Conservation (phyloP, 257 asterid genomes). For the Echites panduratus region DNA sequence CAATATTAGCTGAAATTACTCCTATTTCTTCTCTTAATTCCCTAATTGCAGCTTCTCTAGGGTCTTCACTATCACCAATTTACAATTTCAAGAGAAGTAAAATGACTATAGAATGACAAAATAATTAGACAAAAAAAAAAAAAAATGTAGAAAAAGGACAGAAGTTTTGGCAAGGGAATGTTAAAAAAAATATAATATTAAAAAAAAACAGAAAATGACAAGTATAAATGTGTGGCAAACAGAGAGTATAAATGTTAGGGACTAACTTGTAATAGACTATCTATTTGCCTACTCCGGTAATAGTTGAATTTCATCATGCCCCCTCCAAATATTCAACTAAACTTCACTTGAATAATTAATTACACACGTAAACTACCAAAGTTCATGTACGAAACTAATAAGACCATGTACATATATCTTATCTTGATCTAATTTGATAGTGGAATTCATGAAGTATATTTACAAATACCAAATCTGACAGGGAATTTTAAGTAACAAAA, state of each 20-base stretch:
- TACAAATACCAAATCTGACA: not conserved
- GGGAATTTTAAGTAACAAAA: not conserved
- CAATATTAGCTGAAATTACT: constrained; percentile 71
- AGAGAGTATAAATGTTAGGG: too few relatives aligned
- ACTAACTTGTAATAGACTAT: too few relatives aligned
- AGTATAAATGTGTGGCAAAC: too few relatives aligned
- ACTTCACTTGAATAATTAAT: not conserved
- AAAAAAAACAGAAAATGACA: too few relatives aligned
- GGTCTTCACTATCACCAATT: constrained; percentile 73
- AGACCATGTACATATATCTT: not conserved
- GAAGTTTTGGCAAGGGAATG: too few relatives aligned
- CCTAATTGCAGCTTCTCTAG: constrained; percentile 75
- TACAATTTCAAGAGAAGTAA: not conserved
- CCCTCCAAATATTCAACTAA: not conserved
- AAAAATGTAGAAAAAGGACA: too few relatives aligned
- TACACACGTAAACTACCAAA: not conserved
- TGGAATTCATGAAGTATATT: not conserved
- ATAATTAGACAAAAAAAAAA: not conserved
- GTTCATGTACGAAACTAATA: not conserved
- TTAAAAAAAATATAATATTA: too few relatives aligned
- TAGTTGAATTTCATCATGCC: not conserved
- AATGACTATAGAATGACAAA: not conserved
- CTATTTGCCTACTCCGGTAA: too few relatives aligned
- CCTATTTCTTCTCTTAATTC: constrained; percentile 96
- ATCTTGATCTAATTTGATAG: not conserved